phyloP scores from a whole-genome alignment of 2,329 filamentous ascomycete species.

The Colletotrichum sp. region DNA sequence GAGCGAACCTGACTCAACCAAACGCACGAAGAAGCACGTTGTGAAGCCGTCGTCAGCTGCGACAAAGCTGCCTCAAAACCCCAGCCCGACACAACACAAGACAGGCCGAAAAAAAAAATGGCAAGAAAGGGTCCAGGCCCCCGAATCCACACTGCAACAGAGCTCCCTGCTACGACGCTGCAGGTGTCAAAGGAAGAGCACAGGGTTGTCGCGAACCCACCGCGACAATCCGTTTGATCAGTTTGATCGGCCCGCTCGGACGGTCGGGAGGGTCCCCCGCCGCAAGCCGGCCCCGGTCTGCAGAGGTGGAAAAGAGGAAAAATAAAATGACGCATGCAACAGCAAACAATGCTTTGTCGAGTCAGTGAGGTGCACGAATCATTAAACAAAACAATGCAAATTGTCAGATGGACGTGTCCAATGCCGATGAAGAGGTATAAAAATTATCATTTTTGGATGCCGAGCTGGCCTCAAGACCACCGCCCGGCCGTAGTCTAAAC shows the following conservation, averaged over 20 bases:
- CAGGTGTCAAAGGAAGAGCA: background rate
- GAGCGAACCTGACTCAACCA: background rate
- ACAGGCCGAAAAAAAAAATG: background rate
- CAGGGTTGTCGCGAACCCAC: background rate
- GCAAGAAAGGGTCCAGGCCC: background rate
- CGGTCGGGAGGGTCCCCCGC: background rate
- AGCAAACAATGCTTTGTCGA: background rate
- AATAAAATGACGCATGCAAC: background rate
- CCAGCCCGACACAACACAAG: background rate
- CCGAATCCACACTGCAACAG: background rate
- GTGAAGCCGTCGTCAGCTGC: background rate
- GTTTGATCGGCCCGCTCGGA: conserved; percentile 9
- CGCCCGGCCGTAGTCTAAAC: background rate
- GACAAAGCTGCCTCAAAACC: background rate
- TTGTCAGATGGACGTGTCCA: background rate
- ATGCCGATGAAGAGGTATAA: background rate
- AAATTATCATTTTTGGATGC: conserved; percentile 9
- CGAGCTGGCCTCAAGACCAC: background rate
- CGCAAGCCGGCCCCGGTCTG: background rate
- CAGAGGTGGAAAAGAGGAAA: background rate
- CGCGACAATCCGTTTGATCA: background rate
- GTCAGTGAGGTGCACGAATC: background rate
- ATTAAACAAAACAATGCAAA: background rate
- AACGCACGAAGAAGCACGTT: too few relatives aligned
- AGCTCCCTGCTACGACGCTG: background rate